Base-by-base conservation (phyloP, 805 yeast species). In the Cyberlindnera meyerae region DNA sequence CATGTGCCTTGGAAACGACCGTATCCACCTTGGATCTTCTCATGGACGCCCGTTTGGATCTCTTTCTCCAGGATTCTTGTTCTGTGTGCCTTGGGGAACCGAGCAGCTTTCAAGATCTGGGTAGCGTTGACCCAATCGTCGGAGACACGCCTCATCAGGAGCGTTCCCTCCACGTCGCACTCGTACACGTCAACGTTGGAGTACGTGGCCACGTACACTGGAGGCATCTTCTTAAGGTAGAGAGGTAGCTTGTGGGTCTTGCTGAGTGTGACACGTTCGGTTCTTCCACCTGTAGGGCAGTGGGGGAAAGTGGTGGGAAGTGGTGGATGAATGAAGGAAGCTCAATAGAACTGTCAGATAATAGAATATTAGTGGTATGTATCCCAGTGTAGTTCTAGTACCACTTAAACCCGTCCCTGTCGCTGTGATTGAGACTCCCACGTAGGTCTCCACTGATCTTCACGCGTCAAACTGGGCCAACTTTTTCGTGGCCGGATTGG, bases 81-180 rank as follows among this genome's bases (percentile, higher is more conserved):
- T 58, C 95, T 63, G 52, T 79, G 82, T 2, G 89, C 83, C 59
- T 84, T 84, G 29, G 86, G 82, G 51, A 79, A 80, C 42, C 80
- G 76, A 25, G 89, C 88, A 42, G 83, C 77, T 55, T 84, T 83
- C 48, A 84, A 65, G 25, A 83, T 79, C 55, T 84, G 95, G 1
- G 94, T 84, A 16, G 88, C 87, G 54, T 84, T 84, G 37, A 93
- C 87, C 97, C 97, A 93, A 49, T 89, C 84, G 58, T 93, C 98
- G 33, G 73, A 70, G 43, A 85, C 79, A 40, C 97, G 70, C 51
- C 97, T 75, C 97, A 93, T 93, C n/a, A 54, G 35, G 2, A 55
- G 52, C 2, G 48, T 49, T 17, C 45, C 54, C 12, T 47, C 55
- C 17, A 53, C 46, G 7, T 43, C 30, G 26, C 57, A 54, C 34